phyloP scores from a whole-genome alignment of 768 basidiomycete genomes.

The Psilocybe sp. region DNA sequence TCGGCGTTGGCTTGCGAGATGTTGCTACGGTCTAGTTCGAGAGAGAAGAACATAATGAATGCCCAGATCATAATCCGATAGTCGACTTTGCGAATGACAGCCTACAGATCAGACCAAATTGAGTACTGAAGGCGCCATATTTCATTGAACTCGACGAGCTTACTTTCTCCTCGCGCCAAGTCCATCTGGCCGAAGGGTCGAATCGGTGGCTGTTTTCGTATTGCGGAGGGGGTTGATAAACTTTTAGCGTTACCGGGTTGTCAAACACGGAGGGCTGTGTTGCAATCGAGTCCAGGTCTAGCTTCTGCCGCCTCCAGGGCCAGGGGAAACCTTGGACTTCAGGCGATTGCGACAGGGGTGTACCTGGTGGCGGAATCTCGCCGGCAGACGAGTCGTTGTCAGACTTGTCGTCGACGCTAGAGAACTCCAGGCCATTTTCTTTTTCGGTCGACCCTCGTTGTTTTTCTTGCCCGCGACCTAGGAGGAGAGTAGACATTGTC shows the following conservation, averaged over 20 bases:
- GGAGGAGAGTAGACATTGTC: constrained; percentile 11
- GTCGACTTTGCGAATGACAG: constrained; percentile 56
- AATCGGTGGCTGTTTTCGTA: constrained; percentile 67
- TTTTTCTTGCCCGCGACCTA: constrained; percentile 4
- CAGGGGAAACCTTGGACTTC: constrained; percentile 15
- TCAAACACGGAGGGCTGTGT: constrained; percentile 66
- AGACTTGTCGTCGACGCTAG: constrained; percentile 9
- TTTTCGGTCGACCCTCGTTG: neutral
- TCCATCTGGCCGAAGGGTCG: constrained; percentile 66
- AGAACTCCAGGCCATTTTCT: neutral
- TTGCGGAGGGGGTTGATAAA: constrained; percentile 47
- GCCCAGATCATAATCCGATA: constrained; percentile 58
- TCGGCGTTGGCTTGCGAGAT: constrained; percentile 66
- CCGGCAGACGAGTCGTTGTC: constrained; percentile 2
- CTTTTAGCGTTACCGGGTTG: constrained; percentile 46
- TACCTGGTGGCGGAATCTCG: constrained; percentile 6
- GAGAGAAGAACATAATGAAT: constrained; percentile 57
- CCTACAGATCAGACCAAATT: constrained; percentile 22
- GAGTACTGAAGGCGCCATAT: neutral
- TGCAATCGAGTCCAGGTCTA: constrained; percentile 49
- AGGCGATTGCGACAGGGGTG: constrained; percentile 2
- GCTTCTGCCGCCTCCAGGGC: constrained; percentile 25
- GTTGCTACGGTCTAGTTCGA: constrained; percentile 58
- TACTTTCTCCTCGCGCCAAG: constrained; percentile 64
- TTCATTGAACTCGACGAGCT: constrained; percentile 18